phyloP scores from a whole-genome alignment of 148 eudicot genomes.

The Pharnaceum exiguum region DNA sequence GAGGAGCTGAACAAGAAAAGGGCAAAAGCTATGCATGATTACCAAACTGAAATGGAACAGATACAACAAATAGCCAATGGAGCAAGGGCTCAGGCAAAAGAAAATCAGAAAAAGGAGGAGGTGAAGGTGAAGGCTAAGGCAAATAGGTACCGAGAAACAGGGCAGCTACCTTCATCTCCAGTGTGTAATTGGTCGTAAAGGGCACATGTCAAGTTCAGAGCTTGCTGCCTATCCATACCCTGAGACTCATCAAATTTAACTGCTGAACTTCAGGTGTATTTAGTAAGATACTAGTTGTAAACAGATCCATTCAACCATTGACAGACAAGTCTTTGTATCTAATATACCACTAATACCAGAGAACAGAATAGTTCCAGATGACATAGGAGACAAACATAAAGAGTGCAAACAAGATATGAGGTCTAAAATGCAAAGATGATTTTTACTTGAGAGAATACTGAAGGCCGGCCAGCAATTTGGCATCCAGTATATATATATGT shows the following conservation, averaged over 20 bases:
- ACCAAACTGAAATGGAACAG: conserved; percentile 44
- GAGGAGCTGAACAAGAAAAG: conserved; percentile 41
- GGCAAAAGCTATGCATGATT: conserved; percentile 42
- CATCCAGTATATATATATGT: no score
- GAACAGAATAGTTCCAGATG: no score
- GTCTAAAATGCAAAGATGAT: neutral
- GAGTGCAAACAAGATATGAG: conserved; percentile 8
- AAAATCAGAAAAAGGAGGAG: conserved; percentile 59
- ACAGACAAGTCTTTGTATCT: neutral
- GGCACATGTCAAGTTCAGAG: no score
- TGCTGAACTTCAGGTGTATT: neutral
- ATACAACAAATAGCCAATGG: conserved; percentile 61
- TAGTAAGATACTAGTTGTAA: conserved; percentile 2
- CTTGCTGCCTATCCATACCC: no score
- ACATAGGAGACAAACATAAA: no score
- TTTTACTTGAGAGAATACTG: neutral
- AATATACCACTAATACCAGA: no score
- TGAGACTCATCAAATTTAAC: no score
- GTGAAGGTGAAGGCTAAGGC: conserved; percentile 74
- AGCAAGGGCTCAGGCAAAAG: conserved; percentile 71
- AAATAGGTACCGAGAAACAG: conserved; percentile 61
- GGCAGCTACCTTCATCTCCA: conserved; percentile 64
- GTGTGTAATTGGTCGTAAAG: conserved; percentile 57
- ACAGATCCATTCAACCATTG: neutral
- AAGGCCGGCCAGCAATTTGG: no score